Conservation (phyloP, 164 flowering plant species). For the Aristolochia fimbriata region DNA sequence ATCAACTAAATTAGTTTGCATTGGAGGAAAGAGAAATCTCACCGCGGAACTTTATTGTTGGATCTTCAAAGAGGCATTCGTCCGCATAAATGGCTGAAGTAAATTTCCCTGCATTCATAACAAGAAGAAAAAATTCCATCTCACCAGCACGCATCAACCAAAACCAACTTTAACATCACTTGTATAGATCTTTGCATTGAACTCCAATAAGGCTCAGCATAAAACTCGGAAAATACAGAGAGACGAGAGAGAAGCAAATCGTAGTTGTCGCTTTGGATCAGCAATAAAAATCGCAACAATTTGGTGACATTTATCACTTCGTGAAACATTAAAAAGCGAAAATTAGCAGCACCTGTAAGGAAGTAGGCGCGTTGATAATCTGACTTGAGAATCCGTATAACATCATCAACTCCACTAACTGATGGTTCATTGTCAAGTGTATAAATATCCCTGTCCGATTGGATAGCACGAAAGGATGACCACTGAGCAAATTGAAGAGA, state of each 20-base stretch:
- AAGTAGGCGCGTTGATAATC: slow-evolving; percentile 84
- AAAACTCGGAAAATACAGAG: too few species aligned
- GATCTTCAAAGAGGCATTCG: slow-evolving; percentile 86
- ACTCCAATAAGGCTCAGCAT: too few species aligned
- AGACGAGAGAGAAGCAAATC: too few species aligned
- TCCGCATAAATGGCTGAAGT: slow-evolving; percentile 61
- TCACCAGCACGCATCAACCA: not conserved
- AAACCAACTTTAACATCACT: not conserved
- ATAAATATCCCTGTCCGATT: slow-evolving; percentile 1
- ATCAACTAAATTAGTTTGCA: too few species aligned
- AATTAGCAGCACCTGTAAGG: slow-evolving; percentile 31
- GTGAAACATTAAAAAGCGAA: not conserved
- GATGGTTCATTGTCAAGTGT: slow-evolving; percentile 21
- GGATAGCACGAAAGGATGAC: too few species aligned
- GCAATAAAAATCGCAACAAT: not conserved
- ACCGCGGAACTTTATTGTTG: slow-evolving; percentile 81
- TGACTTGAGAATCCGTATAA: slow-evolving; percentile 38
- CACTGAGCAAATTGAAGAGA: too few species aligned
- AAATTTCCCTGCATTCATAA: slow-evolving; percentile 40
- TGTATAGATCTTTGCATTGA: not conserved
- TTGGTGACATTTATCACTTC: not conserved
- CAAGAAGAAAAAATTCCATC: not conserved
- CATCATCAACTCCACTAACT: slow-evolving; percentile 43
- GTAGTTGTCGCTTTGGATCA: not conserved
- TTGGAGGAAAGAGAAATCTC: slow-evolving; percentile 5